Conservation (phyloP, 306 rosid genomes). For the Hylodesmum podocarpum region DNA sequence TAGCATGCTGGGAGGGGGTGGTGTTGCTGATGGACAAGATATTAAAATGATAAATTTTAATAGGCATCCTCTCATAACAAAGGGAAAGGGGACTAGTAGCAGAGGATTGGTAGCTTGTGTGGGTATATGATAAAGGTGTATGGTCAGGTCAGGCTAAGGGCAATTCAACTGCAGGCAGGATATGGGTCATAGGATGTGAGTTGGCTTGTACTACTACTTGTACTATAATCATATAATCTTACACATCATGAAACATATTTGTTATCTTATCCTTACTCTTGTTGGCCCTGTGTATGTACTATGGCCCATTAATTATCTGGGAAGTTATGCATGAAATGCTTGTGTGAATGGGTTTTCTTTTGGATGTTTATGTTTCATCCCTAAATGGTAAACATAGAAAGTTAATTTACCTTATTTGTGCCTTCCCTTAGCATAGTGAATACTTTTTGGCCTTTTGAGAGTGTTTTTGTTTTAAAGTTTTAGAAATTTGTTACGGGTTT, state of each 20-base stretch:
- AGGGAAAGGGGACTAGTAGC: background rate
- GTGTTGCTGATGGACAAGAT: background rate
- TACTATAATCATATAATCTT: background rate
- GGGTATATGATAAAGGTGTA: background rate
- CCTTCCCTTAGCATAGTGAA: background rate
- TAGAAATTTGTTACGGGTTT: constrained; percentile 2
- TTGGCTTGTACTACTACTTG: background rate
- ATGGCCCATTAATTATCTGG: too few relatives aligned
- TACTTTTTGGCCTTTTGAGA: background rate
- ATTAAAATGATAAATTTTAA: background rate
- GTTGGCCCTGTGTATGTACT: too few relatives aligned
- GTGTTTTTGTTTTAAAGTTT: background rate
- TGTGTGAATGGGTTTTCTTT: background rate
- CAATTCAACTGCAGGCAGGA: background rate
- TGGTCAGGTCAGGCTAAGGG: background rate
- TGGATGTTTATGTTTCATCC: background rate
- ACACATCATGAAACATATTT: background rate
- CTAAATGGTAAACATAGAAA: background rate
- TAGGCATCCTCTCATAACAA: background rate
- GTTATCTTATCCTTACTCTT: background rate
- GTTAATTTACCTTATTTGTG: constrained; percentile 2
- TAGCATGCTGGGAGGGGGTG: background rate
- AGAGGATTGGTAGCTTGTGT: background rate
- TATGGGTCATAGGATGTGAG: background rate
- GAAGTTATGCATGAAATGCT: background rate